These are phyloP conservation scores for Skeletonema menzelii DNA, from an alignment of 108 stramenopile species.

Conservation along the genomic window DNA sequence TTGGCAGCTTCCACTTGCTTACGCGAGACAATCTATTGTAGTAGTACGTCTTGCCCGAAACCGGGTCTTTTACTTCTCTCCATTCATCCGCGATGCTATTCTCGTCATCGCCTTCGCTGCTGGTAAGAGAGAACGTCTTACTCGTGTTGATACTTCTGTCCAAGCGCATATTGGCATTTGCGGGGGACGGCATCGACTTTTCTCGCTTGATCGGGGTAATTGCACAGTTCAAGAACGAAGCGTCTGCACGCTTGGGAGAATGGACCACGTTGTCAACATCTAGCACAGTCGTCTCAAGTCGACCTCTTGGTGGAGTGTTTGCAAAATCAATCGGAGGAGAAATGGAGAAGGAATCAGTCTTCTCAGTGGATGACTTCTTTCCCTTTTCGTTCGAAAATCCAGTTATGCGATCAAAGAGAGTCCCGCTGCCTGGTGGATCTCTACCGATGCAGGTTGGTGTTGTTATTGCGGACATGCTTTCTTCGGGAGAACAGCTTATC, in stretches of 20 bases:
- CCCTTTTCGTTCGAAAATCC: background rate
- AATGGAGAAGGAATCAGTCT: background rate
- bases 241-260: background rate
- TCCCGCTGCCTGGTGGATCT: background rate
- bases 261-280: background rate
- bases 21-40: slow-evolving; percentile 84
- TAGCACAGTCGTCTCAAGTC: background rate
- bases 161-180: background rate
- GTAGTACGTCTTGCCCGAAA: slow-evolving; percentile 85
- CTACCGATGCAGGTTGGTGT: background rate
- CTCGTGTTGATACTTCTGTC: background rate
- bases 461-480: background rate
- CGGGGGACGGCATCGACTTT: background rate
- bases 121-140: background rate
- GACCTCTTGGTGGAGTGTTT: background rate
- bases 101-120: background rate
- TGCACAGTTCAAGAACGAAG: background rate
- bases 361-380: background rate
- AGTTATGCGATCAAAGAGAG: background rate
- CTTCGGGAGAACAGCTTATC: background rate
- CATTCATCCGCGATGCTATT: slow-evolving; percentile 35
- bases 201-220: background rate
- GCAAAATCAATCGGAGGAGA: background rate
- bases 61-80: slow-evolving; percentile 76
- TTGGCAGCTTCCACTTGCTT: slow-evolving; percentile 89